Base-by-base conservation (phyloP, 331 rosid species). In the Cydonia oblonga region DNA sequence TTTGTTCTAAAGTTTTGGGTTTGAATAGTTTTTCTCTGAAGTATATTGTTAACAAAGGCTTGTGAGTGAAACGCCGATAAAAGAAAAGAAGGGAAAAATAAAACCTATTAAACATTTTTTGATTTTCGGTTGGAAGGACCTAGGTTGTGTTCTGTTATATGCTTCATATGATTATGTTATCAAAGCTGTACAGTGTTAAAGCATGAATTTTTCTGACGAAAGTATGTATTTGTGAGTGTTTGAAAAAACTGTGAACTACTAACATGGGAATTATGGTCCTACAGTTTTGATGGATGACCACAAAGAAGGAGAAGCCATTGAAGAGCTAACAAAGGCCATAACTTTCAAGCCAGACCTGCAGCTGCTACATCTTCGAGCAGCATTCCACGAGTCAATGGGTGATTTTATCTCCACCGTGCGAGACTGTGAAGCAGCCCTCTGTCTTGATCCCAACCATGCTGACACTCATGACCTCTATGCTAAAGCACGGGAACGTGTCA, bases 271-370 rank as follows among this genome's bases (percentile, higher is more conserved):
- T 72, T 74, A 6, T 88, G 56, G 68, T 54, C 44, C 35, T 49
- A 79, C 88, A 92, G 97, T 92, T 84, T 77, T 92, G 69, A 92
- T 92, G 97, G 97, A 92, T 80, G 97, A 92, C 81, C 96, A 86
- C 72, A 86, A 86, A 84, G 97, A 92, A 84, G 80, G 64, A n/a
- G 97, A 90, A 69, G 97, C 97, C 64, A 92, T 92, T 64, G 78
- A 58, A 63, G 97, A 90, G 82, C 95, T 92, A 60, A 67, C 90
- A 25, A 88, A 81, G 78, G 96, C 95, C 77, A 86, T 92, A 29
- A 61, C 83, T 56, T 92, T 92, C 79, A 92, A 85, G 83, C 96
- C 90, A 2, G 97, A 92, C 74, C 69, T 90, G 28, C 96, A 90
- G 84, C 78, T 92, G 49, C 83, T 92, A 64, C 87, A 90, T 82